A percentile compares a stretch with the other conserved stretches of the same genome.
Conservation (phyloP, 2,329 filamentous ascomycete genomes). For the Penicillium sp. region DNA sequence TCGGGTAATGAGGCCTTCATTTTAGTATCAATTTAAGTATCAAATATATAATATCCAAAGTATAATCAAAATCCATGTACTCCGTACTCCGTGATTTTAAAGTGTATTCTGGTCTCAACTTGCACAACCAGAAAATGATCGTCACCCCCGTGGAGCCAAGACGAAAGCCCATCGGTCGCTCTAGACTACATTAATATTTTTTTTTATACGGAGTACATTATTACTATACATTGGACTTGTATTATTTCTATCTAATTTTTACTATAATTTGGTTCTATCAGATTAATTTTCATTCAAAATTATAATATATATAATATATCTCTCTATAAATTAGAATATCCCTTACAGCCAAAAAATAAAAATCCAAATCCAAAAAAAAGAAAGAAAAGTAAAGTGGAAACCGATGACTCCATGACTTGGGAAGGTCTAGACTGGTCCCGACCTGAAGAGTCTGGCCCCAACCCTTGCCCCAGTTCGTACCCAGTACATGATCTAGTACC, state of each 20-base stretch:
- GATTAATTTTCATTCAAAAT: not conserved
- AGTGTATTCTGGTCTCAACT: not conserved
- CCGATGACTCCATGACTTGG: constrained; percentile 29
- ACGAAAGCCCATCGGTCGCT: constrained; percentile 11
- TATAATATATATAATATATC: no score
- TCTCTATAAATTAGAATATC: not conserved
- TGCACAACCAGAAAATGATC: constrained; percentile 19
- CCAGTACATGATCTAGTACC: constrained; percentile 9
- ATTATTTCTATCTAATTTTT: not conserved
- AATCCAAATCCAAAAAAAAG: not conserved
- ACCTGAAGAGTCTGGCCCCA: constrained; percentile 20
- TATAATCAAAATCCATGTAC: not conserved
- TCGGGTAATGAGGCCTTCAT: constrained; percentile 9
- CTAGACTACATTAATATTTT: constrained; percentile 6
- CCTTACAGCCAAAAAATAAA: not conserved
- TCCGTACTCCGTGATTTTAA: not conserved
- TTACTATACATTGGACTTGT: not conserved
- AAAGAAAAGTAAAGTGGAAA: not conserved
- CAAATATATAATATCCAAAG: no score
- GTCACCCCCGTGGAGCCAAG: constrained; percentile 14
- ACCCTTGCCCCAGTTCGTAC: constrained; percentile 14
- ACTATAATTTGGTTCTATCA: not conserved
- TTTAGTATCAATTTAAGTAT: no score
- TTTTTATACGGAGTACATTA: not conserved
- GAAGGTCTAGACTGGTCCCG: constrained; percentile 24